Base-by-base conservation (phyloP, 2,329 filamentous ascomycete species). In the Aureobasidium vineae region DNA sequence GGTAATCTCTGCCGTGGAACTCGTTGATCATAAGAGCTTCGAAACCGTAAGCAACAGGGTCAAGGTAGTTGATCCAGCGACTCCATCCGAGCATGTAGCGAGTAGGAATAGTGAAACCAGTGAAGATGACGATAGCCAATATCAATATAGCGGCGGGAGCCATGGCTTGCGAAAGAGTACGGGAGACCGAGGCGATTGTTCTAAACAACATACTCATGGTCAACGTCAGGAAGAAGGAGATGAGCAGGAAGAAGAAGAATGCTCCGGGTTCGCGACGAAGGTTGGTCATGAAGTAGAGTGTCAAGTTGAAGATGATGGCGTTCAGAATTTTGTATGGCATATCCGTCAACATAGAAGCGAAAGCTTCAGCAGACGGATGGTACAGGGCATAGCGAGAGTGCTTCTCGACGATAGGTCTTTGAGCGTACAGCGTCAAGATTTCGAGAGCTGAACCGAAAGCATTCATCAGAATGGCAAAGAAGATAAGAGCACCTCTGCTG, bases 321-420 rank as follows among this genome's bases (percentile, higher is more conserved):
- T 93, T 93, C n/a, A 78, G 43, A 10, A 96, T 77, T 77, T 95
- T 96, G 77, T 91, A 91, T 0, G 93, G 93, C 78, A 96, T 79
- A 72, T 97, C 93, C 69, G 86, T 89, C 36, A 97, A 78, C 89
- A 96, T 95, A 11, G 90, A 95, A 0, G 90, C 87, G 67, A 91
- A 83, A n/a, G 92, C 91, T 82, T 97, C 92, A 19, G 92, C 90
- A 11, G 90, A 92, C 0, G 93, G 92, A 73, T 96, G 93, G 73
- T 97, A 96, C 21, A 97, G 83, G 21, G 92, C 92, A 75, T 96
- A 97, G 67, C 90, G 87, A 66, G 84, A 80, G 72, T 97, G 93
- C 76, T 97, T 97, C 75, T 97, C 92, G 68, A 97, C 91, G 72
- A 97, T 96, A 1, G 90, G 90, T 43, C 93, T 89, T 84, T 97